These are phyloP conservation scores for Candida manassasensis DNA, from an alignment of 805 yeast species.

Conservation along the genomic window DNA sequence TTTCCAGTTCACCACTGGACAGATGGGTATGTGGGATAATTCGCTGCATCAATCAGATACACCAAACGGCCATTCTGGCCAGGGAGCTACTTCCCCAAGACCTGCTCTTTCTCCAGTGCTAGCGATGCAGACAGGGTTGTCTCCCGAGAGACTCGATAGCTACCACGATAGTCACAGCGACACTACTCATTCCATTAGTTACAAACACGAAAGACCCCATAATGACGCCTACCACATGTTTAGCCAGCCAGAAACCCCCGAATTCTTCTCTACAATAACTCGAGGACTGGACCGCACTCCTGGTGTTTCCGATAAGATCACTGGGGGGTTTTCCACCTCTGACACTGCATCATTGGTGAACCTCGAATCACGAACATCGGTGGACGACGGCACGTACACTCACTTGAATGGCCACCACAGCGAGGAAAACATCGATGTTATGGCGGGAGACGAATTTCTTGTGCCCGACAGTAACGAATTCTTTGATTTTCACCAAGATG, in stretches of 20 bases:
- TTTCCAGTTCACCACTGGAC: conserved; percentile 2
- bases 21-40: conserved; percentile 2
- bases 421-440: not conserved
- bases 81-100: not conserved
- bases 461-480: conserved; percentile 1
- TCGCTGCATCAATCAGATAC: conserved; percentile 3
- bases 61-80: not conserved
- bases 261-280: conserved; percentile 3
- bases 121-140: too few relatives aligned
- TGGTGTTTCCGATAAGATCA: not conserved
- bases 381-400: not conserved
- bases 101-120: not conserved
- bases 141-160: not conserved
- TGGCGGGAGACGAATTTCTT: conserved; percentile 1
- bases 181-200: not conserved
- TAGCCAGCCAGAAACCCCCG: conserved; percentile 3
- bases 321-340: not conserved
- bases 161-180: not conserved
- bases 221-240: conserved; percentile 3
- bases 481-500: conserved; percentile 3
- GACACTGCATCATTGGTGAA: not conserved
- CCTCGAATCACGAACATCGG: not conserved
- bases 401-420: not conserved
- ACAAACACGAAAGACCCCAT: conserved; percentile 4
- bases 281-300: not conserved